Evolutionary conservation across 1,284 basidiomycete genomes (phyloP).

Genomic region (Tilletia setariae): DNA sequence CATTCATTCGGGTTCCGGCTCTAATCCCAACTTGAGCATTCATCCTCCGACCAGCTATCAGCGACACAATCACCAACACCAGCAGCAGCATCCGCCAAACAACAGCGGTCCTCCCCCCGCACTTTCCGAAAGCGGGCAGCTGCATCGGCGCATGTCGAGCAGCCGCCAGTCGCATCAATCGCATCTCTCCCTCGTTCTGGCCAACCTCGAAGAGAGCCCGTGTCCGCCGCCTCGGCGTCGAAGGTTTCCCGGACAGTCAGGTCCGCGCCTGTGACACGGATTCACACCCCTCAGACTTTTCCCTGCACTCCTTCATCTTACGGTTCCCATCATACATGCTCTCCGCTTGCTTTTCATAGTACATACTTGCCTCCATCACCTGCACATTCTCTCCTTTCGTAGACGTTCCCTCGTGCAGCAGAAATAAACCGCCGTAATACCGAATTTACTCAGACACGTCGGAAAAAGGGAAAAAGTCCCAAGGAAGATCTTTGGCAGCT

Average conservation of each 20-base stretch:
- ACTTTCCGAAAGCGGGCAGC: neutral
- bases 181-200: constrained; percentile 13
- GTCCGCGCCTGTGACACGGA: neutral
- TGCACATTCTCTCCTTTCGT: too few relatives aligned
- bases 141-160: constrained; percentile 1
- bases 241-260: neutral
- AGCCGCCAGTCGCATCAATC: constrained; percentile 1
- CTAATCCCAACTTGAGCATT: too few relatives aligned
- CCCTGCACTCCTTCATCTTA: too few relatives aligned
- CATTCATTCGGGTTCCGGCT: too few relatives aligned
- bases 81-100: neutral
- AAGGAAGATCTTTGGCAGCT: too few relatives aligned
- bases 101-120: neutral
- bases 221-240: constrained; percentile 11
- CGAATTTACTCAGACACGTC: too few relatives aligned
- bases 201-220: constrained; percentile 7
- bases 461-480: too few relatives aligned
- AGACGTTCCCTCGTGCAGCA: too few relatives aligned
- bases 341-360: too few relatives aligned
- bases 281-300: neutral
- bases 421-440: too few relatives aligned
- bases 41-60: neutral
- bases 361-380: too few relatives aligned
- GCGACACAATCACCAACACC: neutral
- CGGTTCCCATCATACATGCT: too few relatives aligned